These are phyloP conservation scores for Aureobasidium sp. DNA, from an alignment of 2,329 filamentous ascomycete species.

Conservation along the genomic window DNA sequence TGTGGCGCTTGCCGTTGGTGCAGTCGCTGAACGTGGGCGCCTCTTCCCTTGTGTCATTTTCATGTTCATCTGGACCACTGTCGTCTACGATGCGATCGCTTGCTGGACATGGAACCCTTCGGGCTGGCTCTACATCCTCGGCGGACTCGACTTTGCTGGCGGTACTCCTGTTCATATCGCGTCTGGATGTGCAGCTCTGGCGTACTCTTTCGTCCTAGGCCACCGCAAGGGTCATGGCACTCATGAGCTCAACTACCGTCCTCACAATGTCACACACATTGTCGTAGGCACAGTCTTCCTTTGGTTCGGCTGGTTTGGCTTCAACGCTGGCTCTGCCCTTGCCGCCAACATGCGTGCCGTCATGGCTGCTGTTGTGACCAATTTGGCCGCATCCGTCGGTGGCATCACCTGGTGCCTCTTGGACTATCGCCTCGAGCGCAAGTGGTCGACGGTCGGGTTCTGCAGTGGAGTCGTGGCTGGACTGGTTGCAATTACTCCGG, in stretches of 20 bases:
- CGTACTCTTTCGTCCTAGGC: constrained; percentile 86
- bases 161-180: constrained; percentile 87
- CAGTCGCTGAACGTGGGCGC: constrained; percentile 77
- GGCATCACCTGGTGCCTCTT: constrained; percentile 85
- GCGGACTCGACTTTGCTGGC: constrained; percentile 81
- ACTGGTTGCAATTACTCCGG: constrained; percentile 81
- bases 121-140: constrained; percentile 74
- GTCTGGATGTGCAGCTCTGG: constrained; percentile 74
- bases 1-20: constrained; percentile 76
- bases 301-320: constrained; percentile 94
- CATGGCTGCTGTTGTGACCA: constrained; percentile 81
- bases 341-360: constrained; percentile 76
- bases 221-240: constrained; percentile 79
- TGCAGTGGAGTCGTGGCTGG: constrained; percentile 86
- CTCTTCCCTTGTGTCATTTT: constrained; percentile 86
- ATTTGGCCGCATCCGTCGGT: constrained; percentile 74
- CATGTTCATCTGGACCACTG: constrained; percentile 86
- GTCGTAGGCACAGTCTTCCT: constrained; percentile 89
- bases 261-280: constrained; percentile 88
- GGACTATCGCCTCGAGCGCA: constrained; percentile 80
- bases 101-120: constrained; percentile 90
- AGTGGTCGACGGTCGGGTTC: constrained; percentile 91
- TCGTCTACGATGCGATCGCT: constrained; percentile 87
- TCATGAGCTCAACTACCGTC: constrained; percentile 82
- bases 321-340: constrained; percentile 81